Conservation (phyloP, 1,139 yeast species). For the Saccharomyces hybrid region DNA sequence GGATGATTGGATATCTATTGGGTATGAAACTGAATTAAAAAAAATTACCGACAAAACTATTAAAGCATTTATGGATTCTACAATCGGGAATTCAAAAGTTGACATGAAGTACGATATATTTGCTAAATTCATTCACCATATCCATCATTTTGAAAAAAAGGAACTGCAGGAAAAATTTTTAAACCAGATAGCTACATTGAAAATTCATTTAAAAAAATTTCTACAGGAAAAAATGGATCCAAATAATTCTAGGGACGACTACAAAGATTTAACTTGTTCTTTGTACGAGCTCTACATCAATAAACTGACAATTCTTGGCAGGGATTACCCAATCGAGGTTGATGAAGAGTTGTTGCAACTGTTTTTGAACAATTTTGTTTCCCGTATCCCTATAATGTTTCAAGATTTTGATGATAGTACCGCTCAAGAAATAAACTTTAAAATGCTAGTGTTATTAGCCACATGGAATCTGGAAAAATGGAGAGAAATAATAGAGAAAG, state of each 20-base stretch:
- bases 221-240: slow-evolving; percentile 13
- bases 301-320: slow-evolving; percentile 26
- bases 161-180: slow-evolving; percentile 24
- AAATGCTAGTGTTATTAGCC: slow-evolving; percentile 20
- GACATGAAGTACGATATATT: slow-evolving; percentile 16
- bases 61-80: slow-evolving; percentile 19
- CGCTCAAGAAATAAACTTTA: slow-evolving; percentile 19
- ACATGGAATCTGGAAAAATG: slow-evolving; percentile 29
- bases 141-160: slow-evolving; percentile 16
- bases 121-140: slow-evolving; percentile 16
- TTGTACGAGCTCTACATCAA: slow-evolving; percentile 23
- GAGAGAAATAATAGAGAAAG: slow-evolving; percentile 13
- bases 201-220: slow-evolving; percentile 22
- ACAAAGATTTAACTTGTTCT: slow-evolving; percentile 11
- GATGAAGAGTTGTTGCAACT: slow-evolving; percentile 15
- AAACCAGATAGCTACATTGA: slow-evolving; percentile 18
- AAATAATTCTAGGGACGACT: slow-evolving; percentile 5
- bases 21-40: slow-evolving; percentile 18
- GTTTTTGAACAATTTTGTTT: slow-evolving; percentile 15
- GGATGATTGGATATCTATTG: slow-evolving; percentile 29
- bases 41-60: slow-evolving; percentile 17
- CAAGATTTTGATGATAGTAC: slow-evolving; percentile 11
- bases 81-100: slow-evolving; percentile 9
- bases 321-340: slow-evolving; percentile 23
- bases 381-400: slow-evolving; percentile 12